Base-by-base conservation (phyloP, 495 filamentous ascomycete genomes). In the Hypoxylon fuscum region DNA sequence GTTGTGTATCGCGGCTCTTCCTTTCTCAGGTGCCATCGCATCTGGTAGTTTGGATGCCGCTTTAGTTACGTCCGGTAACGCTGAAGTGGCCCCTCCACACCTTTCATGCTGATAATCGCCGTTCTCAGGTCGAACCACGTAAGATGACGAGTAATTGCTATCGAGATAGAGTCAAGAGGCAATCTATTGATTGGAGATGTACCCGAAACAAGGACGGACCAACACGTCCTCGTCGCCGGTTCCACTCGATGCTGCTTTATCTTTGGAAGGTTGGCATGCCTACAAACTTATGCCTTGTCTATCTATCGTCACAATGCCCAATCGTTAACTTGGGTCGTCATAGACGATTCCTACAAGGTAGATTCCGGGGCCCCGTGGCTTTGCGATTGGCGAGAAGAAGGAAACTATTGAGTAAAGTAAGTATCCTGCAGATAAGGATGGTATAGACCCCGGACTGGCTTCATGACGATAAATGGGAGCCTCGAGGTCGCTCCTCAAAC, bases 51-150 rank as follows among this genome's bases (percentile, higher is more conserved):
- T 68, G 65, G 60, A 64, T 68, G 65, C 65, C 65, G 65, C 65
- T 68, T 68, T 64, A 68, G 52, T 32, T 53, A 59, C 15, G 64
- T 58, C 60, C 65, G 60, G 59, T 64, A 68, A 64, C 60, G 55
- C 65, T 68, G 57, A 46, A 48, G 38, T 59, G 22, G 64, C 64
- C 64, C 64, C 59, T 68, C 59, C 65, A 64, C 65, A 60, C 59
- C 65, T 64, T 64, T 55, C 55, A 58, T 21, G 18, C 47, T 51
- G 58, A 49, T 53, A 62, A 54, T 57, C 42, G 29, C 42, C 48
- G 55, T 59, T 50, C 38, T 38, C 59, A 46, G 44, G 47, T 44
- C 42, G 58, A 63, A 67, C 59, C 58, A 63, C 59, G 59, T 55
- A 62, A 12, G 42, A 32, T 37, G 27, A 23, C 53, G 38, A 63